Conservation (phyloP, 192 early-diverging fungal species). For the Coemansia sp. region DNA sequence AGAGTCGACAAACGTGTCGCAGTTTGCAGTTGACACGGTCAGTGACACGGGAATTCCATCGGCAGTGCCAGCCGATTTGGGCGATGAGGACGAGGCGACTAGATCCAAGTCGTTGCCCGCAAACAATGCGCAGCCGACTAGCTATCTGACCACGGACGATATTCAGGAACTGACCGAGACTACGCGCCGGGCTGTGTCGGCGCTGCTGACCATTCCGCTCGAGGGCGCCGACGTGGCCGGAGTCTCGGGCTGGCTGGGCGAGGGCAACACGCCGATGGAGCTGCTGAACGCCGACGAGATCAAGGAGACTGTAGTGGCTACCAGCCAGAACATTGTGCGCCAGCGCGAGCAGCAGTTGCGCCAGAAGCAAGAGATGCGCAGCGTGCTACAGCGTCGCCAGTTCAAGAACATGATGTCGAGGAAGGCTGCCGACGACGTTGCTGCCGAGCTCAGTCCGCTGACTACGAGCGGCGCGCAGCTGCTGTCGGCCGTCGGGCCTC, state of each 20-base stretch:
- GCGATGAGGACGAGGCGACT: not conserved
- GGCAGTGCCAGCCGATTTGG: not conserved
- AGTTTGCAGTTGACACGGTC: conserved; percentile 11
- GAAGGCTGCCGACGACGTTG: not conserved
- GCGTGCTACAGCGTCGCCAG: not conserved
- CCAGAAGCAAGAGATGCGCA: conserved; percentile 26
- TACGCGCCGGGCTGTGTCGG: conserved; percentile 29
- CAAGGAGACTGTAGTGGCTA: conserved; percentile 40
- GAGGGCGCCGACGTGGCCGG: conserved; percentile 45
- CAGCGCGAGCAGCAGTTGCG: conserved; percentile 47
- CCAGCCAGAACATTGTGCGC: conserved; percentile 41
- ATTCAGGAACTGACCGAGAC: conserved; percentile 37
- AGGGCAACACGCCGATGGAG: conserved; percentile 43
- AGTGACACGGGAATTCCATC: not conserved
- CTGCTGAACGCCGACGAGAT: conserved; percentile 33
- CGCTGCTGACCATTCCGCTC: conserved; percentile 41
- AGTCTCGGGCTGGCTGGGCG: conserved; percentile 44
- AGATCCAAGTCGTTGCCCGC: not conserved
- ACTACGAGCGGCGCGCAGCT: too few relatives aligned
- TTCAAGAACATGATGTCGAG: not conserved
- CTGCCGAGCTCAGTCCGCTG: too few relatives aligned
- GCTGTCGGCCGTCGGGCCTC: too few relatives aligned
- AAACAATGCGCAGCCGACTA: not conserved
- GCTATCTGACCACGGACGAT: conserved; percentile 24
- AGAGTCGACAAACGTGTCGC: conserved; percentile 12